These are phyloP conservation scores for Pseudonitzschia delicatissima DNA, from an alignment of 108 stramenopile species.

Conservation along the genomic window DNA sequence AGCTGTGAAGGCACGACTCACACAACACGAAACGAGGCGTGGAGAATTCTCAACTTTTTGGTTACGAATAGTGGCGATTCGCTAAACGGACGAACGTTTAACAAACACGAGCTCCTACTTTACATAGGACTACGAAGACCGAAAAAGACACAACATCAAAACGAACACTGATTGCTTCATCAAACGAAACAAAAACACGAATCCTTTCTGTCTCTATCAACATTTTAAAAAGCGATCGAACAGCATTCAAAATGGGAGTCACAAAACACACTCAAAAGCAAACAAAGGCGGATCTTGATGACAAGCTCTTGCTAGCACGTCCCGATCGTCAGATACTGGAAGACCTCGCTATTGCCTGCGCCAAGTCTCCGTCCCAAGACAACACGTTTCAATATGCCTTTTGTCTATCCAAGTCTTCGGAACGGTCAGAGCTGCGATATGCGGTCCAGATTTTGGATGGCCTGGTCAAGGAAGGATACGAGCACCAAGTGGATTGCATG, in stretches of 20 bases:
- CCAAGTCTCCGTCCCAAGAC: constrained; percentile 55
- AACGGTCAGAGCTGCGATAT: constrained; percentile 63
- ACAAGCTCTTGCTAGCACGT: constrained; percentile 56
- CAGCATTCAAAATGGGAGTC: constrained; percentile 55
- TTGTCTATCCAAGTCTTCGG: constrained; percentile 62
- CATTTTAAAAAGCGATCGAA: too few relatives aligned
- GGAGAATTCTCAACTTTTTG: too few relatives aligned
- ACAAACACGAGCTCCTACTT: too few relatives aligned
- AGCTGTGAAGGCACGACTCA: too few relatives aligned
- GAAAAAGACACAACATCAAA: not conserved
- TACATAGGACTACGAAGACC: not conserved
- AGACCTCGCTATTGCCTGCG: constrained; percentile 68
- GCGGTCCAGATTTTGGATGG: constrained; percentile 76
- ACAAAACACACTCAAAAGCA: constrained; percentile 60
- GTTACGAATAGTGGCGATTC: too few relatives aligned
- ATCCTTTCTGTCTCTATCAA: not conserved
- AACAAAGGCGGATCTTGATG: constrained; percentile 56
- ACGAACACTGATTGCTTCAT: not conserved
- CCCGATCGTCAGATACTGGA: constrained; percentile 72
- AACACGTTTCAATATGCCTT: constrained; percentile 88
- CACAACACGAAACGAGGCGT: too few relatives aligned
- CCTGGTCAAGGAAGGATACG: constrained; percentile 71
- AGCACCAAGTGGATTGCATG: constrained; percentile 85
- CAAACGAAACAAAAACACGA: not conserved
- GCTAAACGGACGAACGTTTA: too few relatives aligned